A percentile compares a stretch with the other conserved stretches of the same genome.
Conservation (phyloP, 2,329 filamentous ascomycete genomes). For the Sarocladium brachiariae region DNA sequence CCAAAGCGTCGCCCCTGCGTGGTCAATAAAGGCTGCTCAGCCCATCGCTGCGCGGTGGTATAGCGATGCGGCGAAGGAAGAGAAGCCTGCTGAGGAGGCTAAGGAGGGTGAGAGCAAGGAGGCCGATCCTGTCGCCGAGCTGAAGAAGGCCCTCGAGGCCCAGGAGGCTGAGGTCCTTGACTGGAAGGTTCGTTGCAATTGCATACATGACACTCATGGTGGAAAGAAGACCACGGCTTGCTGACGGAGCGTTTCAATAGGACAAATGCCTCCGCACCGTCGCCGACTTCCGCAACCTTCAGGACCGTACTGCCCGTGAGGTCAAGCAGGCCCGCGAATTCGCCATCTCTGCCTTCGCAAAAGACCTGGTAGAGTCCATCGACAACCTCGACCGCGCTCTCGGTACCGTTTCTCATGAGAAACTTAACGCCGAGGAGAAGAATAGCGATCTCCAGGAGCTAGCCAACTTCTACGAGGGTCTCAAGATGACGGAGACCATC, state of each 20-base stretch:
- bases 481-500: slow-evolving; percentile 92
- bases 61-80: slow-evolving; percentile 37
- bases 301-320: slow-evolving; percentile 88
- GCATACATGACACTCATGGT: background rate
- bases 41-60: slow-evolving; percentile 37
- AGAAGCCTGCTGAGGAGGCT: slow-evolving; percentile 23
- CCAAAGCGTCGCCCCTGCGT: slow-evolving; percentile 26
- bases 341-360: slow-evolving; percentile 90
- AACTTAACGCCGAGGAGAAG: slow-evolving; percentile 50
- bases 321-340: slow-evolving; percentile 83
- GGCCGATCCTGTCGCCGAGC: slow-evolving; percentile 31
- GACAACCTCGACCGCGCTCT: slow-evolving; percentile 97
- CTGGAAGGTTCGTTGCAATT: slow-evolving; percentile 62
- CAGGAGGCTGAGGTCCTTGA: slow-evolving; percentile 56
- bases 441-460: slow-evolving; percentile 62
- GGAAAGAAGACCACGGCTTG: no score
- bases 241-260: slow-evolving; percentile 37
- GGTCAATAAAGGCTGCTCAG: slow-evolving; percentile 29
- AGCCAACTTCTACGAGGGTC: slow-evolving; percentile 72
- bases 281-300: slow-evolving; percentile 96
- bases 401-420: slow-evolving; percentile 66
- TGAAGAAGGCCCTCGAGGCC: slow-evolving; percentile 46
- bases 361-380: slow-evolving; percentile 88
- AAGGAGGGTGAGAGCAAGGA: slow-evolving; percentile 21
- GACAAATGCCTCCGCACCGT: slow-evolving; percentile 92